These are phyloP conservation scores for Dryas integrifolia DNA, from an alignment of 331 rosid genomes.

Conservation along the genomic window DNA sequence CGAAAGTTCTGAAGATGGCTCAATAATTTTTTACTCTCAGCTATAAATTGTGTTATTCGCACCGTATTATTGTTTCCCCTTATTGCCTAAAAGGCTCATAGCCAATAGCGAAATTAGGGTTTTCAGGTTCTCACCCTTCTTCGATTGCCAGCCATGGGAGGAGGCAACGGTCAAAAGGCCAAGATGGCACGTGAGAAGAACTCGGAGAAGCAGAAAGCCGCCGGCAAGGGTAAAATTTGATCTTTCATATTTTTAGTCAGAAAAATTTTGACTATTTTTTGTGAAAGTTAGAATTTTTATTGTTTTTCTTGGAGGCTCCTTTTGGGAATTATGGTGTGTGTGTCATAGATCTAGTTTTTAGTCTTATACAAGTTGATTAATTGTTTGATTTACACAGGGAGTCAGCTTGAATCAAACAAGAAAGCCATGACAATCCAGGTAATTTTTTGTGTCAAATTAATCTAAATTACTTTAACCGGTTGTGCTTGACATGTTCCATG, in stretches of 20 bases:
- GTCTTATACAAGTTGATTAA: slow-evolving; percentile 9
- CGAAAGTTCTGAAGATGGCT: neutral
- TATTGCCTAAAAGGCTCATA: neutral
- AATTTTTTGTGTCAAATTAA: neutral
- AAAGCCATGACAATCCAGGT: slow-evolving; percentile 90
- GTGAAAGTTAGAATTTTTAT: neutral
- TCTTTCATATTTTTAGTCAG: neutral
- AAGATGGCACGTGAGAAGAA: slow-evolving; percentile 92
- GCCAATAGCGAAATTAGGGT: slow-evolving; percentile 41
- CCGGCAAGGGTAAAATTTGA: slow-evolving; percentile 47
- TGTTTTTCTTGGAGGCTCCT: neutral
- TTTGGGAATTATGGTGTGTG: neutral
- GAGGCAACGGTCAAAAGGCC: slow-evolving; percentile 86
- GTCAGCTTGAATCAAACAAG: slow-evolving; percentile 84
- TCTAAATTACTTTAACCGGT: neutral
- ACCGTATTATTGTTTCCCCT: neutral
- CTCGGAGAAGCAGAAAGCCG: slow-evolving; percentile 58
- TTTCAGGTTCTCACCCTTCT: slow-evolving; percentile 34
- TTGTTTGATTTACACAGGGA: slow-evolving; percentile 49
- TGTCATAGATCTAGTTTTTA: slow-evolving; percentile 35
- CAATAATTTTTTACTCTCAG: neutral
- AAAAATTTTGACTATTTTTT: neutral
- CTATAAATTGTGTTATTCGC: slow-evolving; percentile 3
- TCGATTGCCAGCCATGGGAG: slow-evolving; percentile 57
- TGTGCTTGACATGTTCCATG: neutral